A percentile compares a stretch with the other conserved stretches of the same genome.
phyloP scores from a whole-genome alignment of 2,329 filamentous ascomycete genomes.

The Metarhizium sp. region DNA sequence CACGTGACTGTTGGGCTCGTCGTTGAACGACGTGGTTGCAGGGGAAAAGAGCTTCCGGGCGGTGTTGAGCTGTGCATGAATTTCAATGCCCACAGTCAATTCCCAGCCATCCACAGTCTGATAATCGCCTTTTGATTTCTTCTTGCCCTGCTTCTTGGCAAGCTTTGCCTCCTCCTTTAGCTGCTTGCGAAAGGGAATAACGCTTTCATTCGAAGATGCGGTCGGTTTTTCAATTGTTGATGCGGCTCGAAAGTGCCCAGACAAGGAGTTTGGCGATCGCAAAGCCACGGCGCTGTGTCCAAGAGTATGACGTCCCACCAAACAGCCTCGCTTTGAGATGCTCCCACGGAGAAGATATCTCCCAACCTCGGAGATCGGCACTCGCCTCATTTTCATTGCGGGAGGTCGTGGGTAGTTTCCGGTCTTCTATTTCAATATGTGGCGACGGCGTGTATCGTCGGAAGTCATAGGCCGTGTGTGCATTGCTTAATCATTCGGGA shows the following conservation, averaged over 20 bases:
- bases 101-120: conserved; percentile 68
- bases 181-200: conserved; percentile 57
- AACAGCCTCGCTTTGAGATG: conserved; percentile 4
- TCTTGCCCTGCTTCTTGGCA: conserved; percentile 53
- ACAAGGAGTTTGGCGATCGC: neutral
- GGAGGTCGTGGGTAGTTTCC: neutral
- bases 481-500: neutral
- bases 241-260: neutral
- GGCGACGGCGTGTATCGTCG: neutral
- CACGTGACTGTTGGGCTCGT: conserved; percentile 75
- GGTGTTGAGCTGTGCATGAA: conserved; percentile 93
- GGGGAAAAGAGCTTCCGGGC: conserved; percentile 80
- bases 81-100: conserved; percentile 90
- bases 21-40: conserved; percentile 54
- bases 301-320: neutral
- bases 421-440: neutral
- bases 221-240: conserved; percentile 8
- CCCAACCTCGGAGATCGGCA: conserved; percentile 1
- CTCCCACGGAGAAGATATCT: conserved; percentile 5
- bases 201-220: conserved; percentile 10
- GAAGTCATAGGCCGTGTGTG: neutral
- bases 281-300: neutral
- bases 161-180: conserved; percentile 63
- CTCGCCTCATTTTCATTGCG: conserved; percentile 1
- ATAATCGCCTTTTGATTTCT: conserved; percentile 32